Conservation (phyloP, 495 filamentous ascomycete genomes). For the Hypoxylon lenormandii region DNA sequence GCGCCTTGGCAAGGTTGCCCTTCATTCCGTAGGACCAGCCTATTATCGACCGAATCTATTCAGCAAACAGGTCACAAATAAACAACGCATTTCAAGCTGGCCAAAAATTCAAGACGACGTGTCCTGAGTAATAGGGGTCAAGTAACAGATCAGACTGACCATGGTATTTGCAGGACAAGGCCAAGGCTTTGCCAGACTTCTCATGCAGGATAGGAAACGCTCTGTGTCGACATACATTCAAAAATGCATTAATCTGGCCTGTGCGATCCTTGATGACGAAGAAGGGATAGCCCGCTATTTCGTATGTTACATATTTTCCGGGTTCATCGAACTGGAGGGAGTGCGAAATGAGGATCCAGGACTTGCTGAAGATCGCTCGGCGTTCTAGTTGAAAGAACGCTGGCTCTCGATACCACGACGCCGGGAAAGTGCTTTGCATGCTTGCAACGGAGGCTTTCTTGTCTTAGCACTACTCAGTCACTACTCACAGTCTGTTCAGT, state of each 20-base stretch:
- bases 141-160: slow-evolving; percentile 47
- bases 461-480: too few species aligned
- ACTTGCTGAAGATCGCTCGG: slow-evolving; percentile 65
- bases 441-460: too few species aligned
- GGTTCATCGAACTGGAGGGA: slow-evolving; percentile 59
- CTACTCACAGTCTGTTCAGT: too few species aligned
- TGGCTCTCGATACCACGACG: slow-evolving; percentile 63
- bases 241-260: slow-evolving; percentile 67
- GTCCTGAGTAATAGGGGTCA: too few species aligned
- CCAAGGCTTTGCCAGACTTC: slow-evolving; percentile 60
- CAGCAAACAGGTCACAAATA: too few species aligned
- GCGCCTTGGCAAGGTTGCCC: slow-evolving; percentile 70
- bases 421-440: slow-evolving; percentile 54
- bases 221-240: slow-evolving; percentile 70
- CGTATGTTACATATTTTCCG: slow-evolving; percentile 64
- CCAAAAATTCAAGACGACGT: too few species aligned
- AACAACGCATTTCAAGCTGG: too few species aligned
- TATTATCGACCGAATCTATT: too few species aligned
- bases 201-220: slow-evolving; percentile 68
- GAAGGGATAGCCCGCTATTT: slow-evolving; percentile 64
- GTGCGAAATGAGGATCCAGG: slow-evolving; percentile 69
- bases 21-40: slow-evolving; percentile 68
- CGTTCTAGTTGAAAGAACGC: slow-evolving; percentile 67
- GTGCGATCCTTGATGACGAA: slow-evolving; percentile 63
- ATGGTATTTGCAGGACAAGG: slow-evolving; percentile 71